These are phyloP conservation scores for Aleurites moluccanus DNA, from an alignment of 441 rosid species.

Conservation along the genomic window DNA sequence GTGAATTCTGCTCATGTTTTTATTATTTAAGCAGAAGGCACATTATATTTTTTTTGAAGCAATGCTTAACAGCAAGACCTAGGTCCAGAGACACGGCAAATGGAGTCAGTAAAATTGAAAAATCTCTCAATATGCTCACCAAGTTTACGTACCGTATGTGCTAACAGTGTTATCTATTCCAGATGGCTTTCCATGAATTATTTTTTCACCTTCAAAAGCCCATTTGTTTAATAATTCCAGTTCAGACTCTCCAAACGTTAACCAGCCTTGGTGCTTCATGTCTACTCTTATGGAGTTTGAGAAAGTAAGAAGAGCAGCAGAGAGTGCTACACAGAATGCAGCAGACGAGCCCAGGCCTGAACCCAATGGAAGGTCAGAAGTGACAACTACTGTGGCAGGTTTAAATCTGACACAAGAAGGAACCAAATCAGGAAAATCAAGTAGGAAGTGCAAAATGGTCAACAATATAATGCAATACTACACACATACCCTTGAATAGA, in stretches of 20 bases:
- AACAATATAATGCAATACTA: slow-evolving; percentile 12
- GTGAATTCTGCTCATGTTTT: background rate
- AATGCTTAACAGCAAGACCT: background rate
- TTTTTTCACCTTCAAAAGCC: slow-evolving; percentile 96
- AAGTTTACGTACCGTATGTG: slow-evolving; percentile 66
- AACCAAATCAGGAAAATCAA: slow-evolving; percentile 22
- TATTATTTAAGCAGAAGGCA: background rate
- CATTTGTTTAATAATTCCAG: slow-evolving; percentile 77
- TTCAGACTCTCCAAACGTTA: slow-evolving; percentile 44
- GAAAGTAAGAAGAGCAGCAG: slow-evolving; percentile 66
- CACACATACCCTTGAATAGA: slow-evolving; percentile 72
- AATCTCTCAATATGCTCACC: background rate
- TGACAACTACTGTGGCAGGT: slow-evolving; percentile 65
- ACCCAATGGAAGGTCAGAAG: slow-evolving; percentile 84
- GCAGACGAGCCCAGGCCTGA: slow-evolving; percentile 97
- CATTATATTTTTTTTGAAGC: background rate
- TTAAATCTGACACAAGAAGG: slow-evolving; percentile 47
- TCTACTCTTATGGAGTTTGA: slow-evolving; percentile 45
- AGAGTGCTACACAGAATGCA: slow-evolving; percentile 70
- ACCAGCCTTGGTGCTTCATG: slow-evolving; percentile 48
- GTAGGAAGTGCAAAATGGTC: background rate
- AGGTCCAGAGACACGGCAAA: background rate
- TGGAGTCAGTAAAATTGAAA: background rate
- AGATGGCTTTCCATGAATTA: slow-evolving; percentile 93
- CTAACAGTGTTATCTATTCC: slow-evolving; percentile 97